Evolutionary conservation across 371 early-diverging fungal species (phyloP), one percentile per base, ranked within the genome.

Genomic region (Parasitella parasitica): DNA sequence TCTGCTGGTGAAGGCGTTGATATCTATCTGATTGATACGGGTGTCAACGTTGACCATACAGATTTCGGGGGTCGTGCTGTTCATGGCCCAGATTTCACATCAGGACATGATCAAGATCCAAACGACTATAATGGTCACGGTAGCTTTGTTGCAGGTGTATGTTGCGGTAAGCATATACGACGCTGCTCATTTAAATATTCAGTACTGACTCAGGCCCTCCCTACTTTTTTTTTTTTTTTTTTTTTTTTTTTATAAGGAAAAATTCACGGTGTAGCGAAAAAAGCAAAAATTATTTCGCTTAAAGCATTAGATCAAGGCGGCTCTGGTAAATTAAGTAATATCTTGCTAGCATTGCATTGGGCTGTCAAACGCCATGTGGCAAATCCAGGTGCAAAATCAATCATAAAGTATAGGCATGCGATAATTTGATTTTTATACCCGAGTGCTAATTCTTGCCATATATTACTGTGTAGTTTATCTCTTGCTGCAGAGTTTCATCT

Each of bases 41-140:
- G 92, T 49, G 70, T 92, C 46, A 75, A 75, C 41, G 51, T 71
- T 26, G 51, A 59, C 0, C 90, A 91, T 63, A 59, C 59, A 2
- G 90, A 92, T 41, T 85, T 92, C 60, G 81, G 73, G 30, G 88
- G 86, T 16, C 77, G 88, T 54, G 92, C 91, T 13, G 48, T 34
- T n/a, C 78, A 74, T 71, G 89, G 80, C 8, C 71, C 61, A 24
- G 82, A 70, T 38, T 78, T 76, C 35, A 57, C 78, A 22, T 57
- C 75, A 13, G 70, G 69, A 3, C 64, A 51, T 27, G 86, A 26
- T 28, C 72, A 71, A 37, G 67, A 71, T 16, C 65, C 84, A 53
- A 63, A 39, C 34, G 88, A 88, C 57, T 58, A 70, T 15, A 76
- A 83, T 55, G 88, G 88, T 2, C 87, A 87, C 59, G 93, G 92